Percentiles rank a stretch among this genome's conserved stretches.
Conservation (phyloP, 371 early-diverging fungal species). For the Mortierella sp. region DNA sequence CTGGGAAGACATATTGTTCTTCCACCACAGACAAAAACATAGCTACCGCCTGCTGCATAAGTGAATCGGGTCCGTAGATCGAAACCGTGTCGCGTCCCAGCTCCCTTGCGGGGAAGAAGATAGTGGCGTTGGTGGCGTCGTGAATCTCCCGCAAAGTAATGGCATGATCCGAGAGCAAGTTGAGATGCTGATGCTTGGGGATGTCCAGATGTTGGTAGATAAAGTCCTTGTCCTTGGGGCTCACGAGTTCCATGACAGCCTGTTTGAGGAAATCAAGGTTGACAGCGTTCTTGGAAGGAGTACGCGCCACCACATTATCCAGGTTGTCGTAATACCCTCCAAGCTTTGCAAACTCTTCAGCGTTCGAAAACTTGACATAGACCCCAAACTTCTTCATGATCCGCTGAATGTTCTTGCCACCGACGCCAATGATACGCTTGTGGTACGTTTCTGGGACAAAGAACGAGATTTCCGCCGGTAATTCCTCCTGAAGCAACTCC, state of each 20-base stretch:
- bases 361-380: conserved; percentile 93
- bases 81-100: conserved; percentile 42
- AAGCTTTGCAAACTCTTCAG: conserved; percentile 82
- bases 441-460: conserved; percentile 91
- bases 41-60: conserved; percentile 47
- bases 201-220: conserved; percentile 57
- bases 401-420: conserved; percentile 95
- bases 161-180: conserved; percentile 62
- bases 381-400: conserved; percentile 98
- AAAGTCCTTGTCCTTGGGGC: conserved; percentile 70
- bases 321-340: conserved; percentile 87
- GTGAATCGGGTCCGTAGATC: conserved; percentile 46
- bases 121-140: conserved; percentile 66
- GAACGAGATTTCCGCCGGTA: conserved; percentile 91
- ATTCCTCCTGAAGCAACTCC: conserved; percentile 82
- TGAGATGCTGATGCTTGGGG: conserved; percentile 65
- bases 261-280: conserved; percentile 79
- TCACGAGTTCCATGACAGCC: conserved; percentile 83
- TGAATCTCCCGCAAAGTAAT: conserved; percentile 60
- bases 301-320: conserved; percentile 92
- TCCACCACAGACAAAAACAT: conserved; percentile 46
- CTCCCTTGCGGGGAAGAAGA: conserved; percentile 69
- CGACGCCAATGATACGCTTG: conserved; percentile 95
- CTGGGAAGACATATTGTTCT: conserved; percentile 35
- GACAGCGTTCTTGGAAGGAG: conserved; percentile 85